phyloP scores from a whole-genome alignment of 495 filamentous ascomycete genomes.

The Penicillium macrosclerotiorum region DNA sequence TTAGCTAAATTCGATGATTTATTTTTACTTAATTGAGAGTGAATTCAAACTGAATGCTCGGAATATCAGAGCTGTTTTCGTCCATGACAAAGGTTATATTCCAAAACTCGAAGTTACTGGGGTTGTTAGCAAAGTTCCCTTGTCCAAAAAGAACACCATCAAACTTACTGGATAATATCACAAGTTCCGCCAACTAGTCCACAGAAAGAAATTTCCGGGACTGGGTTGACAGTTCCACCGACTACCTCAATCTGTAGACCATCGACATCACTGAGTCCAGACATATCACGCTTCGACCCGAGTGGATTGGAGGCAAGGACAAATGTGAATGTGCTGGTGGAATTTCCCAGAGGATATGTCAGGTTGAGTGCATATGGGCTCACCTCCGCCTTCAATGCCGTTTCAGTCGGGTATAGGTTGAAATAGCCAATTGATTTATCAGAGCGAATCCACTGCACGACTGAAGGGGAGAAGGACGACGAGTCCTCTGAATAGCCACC shows the following conservation, averaged over 20 bases:
- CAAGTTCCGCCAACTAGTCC: not conserved
- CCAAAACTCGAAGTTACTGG: not conserved
- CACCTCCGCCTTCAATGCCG: not conserved
- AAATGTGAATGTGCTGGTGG: not conserved
- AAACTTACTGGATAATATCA: constrained; percentile 1
- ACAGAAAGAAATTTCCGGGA: constrained; percentile 1
- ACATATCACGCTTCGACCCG: not conserved
- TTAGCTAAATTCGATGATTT: not conserved
- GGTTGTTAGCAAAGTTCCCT: not conserved
- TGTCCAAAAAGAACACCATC: not conserved
- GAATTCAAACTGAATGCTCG: not conserved
- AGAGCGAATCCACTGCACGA: constrained; percentile 33
- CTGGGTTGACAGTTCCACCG: not conserved
- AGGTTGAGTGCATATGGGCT: constrained; percentile 1
- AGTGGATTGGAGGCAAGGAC: constrained; percentile 1
- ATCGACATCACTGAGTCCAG: not conserved
- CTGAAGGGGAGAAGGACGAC: constrained; percentile 35
- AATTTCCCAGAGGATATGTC: not conserved
- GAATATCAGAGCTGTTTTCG: not conserved
- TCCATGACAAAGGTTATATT: constrained; percentile 1
- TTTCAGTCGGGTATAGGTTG: not conserved
- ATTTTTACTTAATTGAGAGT: not conserved
- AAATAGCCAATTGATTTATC: not conserved
- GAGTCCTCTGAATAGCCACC: constrained; percentile 35
- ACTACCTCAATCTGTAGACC: not conserved